Evolutionary conservation across 2,329 filamentous ascomycete species (phyloP).

Genomic region (Cyphellophora europaea): DNA sequence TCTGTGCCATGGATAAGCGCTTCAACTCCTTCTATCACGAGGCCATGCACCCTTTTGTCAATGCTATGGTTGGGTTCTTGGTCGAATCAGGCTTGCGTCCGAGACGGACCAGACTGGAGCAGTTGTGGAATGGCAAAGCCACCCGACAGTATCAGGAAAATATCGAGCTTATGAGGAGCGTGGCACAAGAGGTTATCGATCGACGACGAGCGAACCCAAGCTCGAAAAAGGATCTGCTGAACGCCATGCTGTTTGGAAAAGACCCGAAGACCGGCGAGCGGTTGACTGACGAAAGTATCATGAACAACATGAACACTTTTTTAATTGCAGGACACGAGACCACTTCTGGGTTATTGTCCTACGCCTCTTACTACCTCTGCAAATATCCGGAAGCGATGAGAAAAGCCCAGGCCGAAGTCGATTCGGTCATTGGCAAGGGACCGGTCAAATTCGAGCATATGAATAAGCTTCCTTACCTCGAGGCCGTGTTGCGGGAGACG

Average conservation of each 20-base stretch:
- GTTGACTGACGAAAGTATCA: slow-evolving; percentile 50
- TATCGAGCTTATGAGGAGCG: slow-evolving; percentile 14
- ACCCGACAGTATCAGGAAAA: slow-evolving; percentile 12
- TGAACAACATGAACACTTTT: slow-evolving; percentile 62
- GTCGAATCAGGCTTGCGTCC: slow-evolving; percentile 43
- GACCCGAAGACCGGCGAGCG: slow-evolving; percentile 53
- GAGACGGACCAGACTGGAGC: slow-evolving; percentile 37
- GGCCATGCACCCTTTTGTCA: slow-evolving; percentile 60
- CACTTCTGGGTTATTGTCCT: slow-evolving; percentile 57
- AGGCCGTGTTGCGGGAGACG: slow-evolving; percentile 58
- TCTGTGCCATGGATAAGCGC: slow-evolving; percentile 62
- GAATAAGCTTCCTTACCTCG: slow-evolving; percentile 55
- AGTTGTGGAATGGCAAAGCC: slow-evolving; percentile 14
- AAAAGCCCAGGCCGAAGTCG: slow-evolving; percentile 59
- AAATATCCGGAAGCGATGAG: slow-evolving; percentile 51
- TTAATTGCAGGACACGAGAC: slow-evolving; percentile 57
- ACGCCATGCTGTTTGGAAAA: slow-evolving; percentile 47
- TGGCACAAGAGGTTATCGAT: slow-evolving; percentile 42
- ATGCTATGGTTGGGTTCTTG: slow-evolving; percentile 58
- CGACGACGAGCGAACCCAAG: slow-evolving; percentile 44
- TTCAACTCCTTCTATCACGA: slow-evolving; percentile 69
- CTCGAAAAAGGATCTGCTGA: slow-evolving; percentile 49
- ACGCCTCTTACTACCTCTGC: slow-evolving; percentile 55
- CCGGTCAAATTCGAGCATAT: slow-evolving; percentile 46
- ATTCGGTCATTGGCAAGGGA: slow-evolving; percentile 50